These are phyloP conservation scores for Gracilariopsis chorda DNA, from an alignment of 23 red algal genomes.

Conservation along the genomic window DNA sequence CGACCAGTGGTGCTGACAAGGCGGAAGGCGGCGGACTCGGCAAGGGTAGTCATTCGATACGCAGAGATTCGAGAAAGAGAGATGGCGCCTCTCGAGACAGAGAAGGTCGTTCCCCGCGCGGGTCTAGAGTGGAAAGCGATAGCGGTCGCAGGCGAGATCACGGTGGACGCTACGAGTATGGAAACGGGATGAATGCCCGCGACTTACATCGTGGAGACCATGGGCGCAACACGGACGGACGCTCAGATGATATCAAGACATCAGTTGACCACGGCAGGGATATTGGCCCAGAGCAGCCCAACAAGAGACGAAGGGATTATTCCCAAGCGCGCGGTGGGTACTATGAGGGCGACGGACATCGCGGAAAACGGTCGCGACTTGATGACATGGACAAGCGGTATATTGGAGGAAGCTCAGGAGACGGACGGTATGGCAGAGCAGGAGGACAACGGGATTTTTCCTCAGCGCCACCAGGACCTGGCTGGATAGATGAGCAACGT, in stretches of 20 bases:
- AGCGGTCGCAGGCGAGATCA: neutral
- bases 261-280: neutral
- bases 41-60: neutral
- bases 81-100: neutral
- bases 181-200: neutral
- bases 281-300: neutral
- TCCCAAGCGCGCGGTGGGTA: neutral
- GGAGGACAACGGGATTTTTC: neutral
- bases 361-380: neutral
- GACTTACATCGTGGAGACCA: neutral
- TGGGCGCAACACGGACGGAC: neutral
- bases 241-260: neutral
- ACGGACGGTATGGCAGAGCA: neutral
- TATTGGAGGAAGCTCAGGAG: too few relatives aligned
- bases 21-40: neutral
- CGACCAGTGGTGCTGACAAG: neutral
- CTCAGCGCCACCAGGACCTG: neutral
- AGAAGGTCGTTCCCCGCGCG: neutral
- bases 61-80: neutral
- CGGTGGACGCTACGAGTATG: neutral
- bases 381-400: too few relatives aligned
- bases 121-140: neutral
- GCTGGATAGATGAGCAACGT: neutral
- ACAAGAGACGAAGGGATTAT: neutral
- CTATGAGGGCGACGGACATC: neutral